Conservation (phyloP, 257 asterid genomes). For the Gentiana macrophylla region DNA sequence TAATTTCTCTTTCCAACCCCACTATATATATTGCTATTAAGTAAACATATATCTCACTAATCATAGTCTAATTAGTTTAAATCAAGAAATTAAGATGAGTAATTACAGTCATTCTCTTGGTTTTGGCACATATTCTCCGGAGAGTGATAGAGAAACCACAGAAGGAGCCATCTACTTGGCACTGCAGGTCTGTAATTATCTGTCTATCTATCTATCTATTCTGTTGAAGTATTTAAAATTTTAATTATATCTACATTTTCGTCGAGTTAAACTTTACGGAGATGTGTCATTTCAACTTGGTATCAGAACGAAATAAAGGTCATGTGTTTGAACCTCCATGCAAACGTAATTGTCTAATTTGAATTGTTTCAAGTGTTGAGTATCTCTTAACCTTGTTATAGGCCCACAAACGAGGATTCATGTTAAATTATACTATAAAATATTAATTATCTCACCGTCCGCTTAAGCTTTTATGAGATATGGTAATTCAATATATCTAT, state of each 20-base stretch:
- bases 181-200: conserved; percentile 35
- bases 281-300: too few relatives aligned
- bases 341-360: too few relatives aligned
- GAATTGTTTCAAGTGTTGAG: too few relatives aligned
- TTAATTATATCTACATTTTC: too few relatives aligned
- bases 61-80: conserved; percentile 31
- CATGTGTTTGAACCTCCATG: not conserved
- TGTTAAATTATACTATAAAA: too few relatives aligned
- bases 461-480: not conserved
- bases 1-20: conserved; percentile 6
- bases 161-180: conserved; percentile 54
- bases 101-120: conserved; percentile 70
- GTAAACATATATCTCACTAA: not conserved
- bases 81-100: conserved; percentile 37
- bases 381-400: too few relatives aligned
- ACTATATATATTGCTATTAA: conserved; percentile 6
- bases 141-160: conserved; percentile 45
- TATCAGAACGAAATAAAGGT: too few relatives aligned
- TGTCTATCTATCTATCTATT: too few relatives aligned
- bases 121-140: conserved; percentile 64
- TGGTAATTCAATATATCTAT: not conserved
- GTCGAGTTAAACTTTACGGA: too few relatives aligned
- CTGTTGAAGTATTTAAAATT: too few relatives aligned
- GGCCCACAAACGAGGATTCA: too few relatives aligned
- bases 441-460: too few relatives aligned